Percentiles rank a stretch among this genome's conserved stretches.
Evolutionary conservation across 352 stramenopile genomes (phyloP).

Genomic region (Pythium biforme): DNA sequence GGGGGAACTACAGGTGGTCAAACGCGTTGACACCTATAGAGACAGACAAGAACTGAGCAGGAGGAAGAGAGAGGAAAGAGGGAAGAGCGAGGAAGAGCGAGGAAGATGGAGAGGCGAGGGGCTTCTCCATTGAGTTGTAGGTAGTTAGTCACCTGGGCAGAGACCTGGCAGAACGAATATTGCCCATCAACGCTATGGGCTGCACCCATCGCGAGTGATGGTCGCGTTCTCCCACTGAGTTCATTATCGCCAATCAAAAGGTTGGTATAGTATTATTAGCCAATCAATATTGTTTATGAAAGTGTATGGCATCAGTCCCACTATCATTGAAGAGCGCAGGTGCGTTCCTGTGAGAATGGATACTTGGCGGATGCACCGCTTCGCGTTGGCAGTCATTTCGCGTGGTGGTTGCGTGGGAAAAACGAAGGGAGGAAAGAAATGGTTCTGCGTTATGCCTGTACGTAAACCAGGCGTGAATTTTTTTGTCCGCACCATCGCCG

Average conservation of each 20-base stretch:
- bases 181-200: constrained; percentile 12
- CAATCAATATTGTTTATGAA: constrained; percentile 4
- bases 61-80: not conserved
- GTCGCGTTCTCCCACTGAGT: not conserved
- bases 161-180: constrained; percentile 14
- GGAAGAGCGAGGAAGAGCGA: not conserved
- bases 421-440: constrained; percentile 8
- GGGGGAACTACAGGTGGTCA: not conserved
- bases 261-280: not conserved
- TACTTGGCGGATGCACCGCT: constrained; percentile 16
- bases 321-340: constrained; percentile 22
- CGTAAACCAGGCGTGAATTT: constrained; percentile 5
- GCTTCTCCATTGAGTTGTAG: not conserved
- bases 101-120: not conserved
- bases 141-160: not conserved
- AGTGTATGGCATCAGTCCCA: constrained; percentile 4
- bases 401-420: not conserved
- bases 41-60: constrained; percentile 9
- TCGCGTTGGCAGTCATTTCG: constrained; percentile 8
- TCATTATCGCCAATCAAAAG: not conserved
- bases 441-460: constrained; percentile 20
- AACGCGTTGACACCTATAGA: not conserved
- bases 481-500: not conserved
- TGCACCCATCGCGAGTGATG: constrained; percentile 10
- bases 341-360: constrained; percentile 9